Evolutionary conservation across 2,329 filamentous ascomycete genomes (phyloP).

Genomic region (Trichoderma sp.): DNA sequence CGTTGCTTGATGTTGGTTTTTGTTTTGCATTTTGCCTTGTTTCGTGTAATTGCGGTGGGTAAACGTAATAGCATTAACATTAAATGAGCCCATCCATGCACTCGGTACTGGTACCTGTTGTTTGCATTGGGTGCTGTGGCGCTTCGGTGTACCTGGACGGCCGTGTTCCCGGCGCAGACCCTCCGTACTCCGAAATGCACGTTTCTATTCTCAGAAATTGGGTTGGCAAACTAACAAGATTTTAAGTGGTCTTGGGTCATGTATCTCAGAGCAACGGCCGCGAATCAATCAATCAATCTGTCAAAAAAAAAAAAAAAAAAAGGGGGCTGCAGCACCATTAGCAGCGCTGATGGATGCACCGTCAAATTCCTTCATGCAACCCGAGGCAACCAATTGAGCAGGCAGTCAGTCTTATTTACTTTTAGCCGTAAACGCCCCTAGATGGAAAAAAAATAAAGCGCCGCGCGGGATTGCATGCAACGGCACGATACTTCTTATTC

Average conservation of each 20-base stretch:
- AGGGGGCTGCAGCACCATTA: neutral
- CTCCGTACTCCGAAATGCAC: neutral
- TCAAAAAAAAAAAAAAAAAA: neutral
- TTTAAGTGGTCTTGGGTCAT: neutral
- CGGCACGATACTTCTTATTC: neutral
- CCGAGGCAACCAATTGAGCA: conserved; percentile 19
- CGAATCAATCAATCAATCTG: neutral
- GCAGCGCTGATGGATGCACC: neutral
- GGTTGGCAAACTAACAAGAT: neutral
- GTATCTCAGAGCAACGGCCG: neutral
- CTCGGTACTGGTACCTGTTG: neutral
- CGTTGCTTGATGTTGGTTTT: neutral
- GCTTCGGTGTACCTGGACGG: conserved; percentile 13
- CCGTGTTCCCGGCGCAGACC: neutral
- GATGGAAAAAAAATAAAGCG: neutral
- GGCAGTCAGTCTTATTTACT: conserved; percentile 13
- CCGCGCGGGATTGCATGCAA: neutral
- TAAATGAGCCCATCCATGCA: neutral
- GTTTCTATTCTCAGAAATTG: neutral
- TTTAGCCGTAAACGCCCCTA: conserved; percentile 8
- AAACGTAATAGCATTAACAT: neutral
- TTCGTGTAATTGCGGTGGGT: conserved; percentile 9
- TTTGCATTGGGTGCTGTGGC: neutral
- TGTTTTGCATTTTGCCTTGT: neutral
- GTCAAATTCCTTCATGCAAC: conserved; percentile 8